Conservation (phyloP, 176 grass and related monocot species). For the bread wheat (Triticum aestivum) region IWGSC_CS_RefSeq_v2.1 NC_057803.1:452799770-452800269, state of each 20-base stretch:
- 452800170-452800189: too few species aligned
- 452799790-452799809: slow-evolving; percentile 81
- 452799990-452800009: not conserved
- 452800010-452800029: not conserved
- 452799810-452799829: slow-evolving; percentile 56
- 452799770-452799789: slow-evolving; percentile 71
- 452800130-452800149: too few species aligned
- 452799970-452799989: slow-evolving; percentile 67
- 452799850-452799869: slow-evolving; percentile 80
- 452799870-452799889: slow-evolving; percentile 59
- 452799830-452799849: slow-evolving; percentile 92
- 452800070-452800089: slow-evolving; percentile 25
- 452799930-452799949: slow-evolving; percentile 75
- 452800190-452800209: too few species aligned
- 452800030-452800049: slow-evolving; percentile 1
- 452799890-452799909: slow-evolving; percentile 78
- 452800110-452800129: too few species aligned
- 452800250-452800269: too few species aligned
- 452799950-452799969: slow-evolving; percentile 66
- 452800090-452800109: not conserved
- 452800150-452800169: too few species aligned
- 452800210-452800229: too few species aligned
- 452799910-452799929: slow-evolving; percentile 79
- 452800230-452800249: too few species aligned
- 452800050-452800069: slow-evolving; percentile 9